Evolutionary conservation across 176 grass and related monocot genomes (phyloP).

Genomic region (Bothriochloa decipiens): DNA sequence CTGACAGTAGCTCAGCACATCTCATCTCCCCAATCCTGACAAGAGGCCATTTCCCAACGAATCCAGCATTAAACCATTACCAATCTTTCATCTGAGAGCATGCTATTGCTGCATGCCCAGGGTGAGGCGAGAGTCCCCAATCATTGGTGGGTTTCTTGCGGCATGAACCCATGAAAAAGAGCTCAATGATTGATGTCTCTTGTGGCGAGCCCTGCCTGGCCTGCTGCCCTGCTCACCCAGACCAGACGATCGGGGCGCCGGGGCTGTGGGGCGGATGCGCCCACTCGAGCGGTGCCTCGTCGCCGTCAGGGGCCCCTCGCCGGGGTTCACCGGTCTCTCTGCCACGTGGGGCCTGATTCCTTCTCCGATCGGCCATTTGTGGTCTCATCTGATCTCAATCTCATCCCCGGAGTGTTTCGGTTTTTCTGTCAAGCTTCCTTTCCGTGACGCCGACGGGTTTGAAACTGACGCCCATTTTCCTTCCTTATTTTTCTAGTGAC

Average conservation of each 20-base stretch:
- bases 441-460: conserved; percentile 38
- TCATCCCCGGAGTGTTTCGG: conserved; percentile 18
- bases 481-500: background rate
- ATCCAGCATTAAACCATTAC: background rate
- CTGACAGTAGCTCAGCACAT: background rate
- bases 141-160: conserved; percentile 46
- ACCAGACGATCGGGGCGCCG: conserved; percentile 17
- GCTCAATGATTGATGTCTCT: conserved; percentile 48
- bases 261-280: background rate
- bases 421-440: conserved; percentile 44
- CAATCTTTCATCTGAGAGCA: background rate
- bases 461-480: conserved; percentile 41
- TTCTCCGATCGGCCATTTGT: background rate
- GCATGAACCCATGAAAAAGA: conserved; percentile 28
- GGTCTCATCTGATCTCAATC: background rate
- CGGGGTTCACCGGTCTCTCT: background rate
- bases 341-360: conserved; percentile 14
- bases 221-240: conserved; percentile 3
- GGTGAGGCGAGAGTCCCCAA: conserved; percentile 26
- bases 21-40: background rate
- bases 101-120: background rate
- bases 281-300: conserved; percentile 51
- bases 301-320: conserved; percentile 43
- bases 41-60: conserved; percentile 5
- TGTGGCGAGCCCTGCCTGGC: conserved; percentile 31